These are phyloP conservation scores for Rhynchosporium graminicola DNA, from an alignment of 2,329 filamentous ascomycete species.

Conservation along the genomic window DNA sequence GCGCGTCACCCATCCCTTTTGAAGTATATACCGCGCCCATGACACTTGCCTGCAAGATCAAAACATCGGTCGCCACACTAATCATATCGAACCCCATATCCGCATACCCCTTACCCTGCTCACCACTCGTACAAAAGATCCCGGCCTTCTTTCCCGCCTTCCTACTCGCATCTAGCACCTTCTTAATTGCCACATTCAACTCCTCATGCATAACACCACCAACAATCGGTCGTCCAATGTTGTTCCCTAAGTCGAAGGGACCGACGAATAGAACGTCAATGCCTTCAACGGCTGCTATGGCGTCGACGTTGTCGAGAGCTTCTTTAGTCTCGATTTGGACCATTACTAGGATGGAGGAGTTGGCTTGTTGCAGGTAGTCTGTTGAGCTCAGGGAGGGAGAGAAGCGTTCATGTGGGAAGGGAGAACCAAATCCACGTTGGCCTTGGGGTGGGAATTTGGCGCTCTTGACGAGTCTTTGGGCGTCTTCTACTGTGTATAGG, in stretches of 20 bases:
- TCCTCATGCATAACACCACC: conserved; percentile 59
- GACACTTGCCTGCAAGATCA: conserved; percentile 50
- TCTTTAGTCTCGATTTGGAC: conserved; percentile 69
- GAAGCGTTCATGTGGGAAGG: conserved; percentile 55
- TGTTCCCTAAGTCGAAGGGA: conserved; percentile 65
- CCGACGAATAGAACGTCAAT: conserved; percentile 67
- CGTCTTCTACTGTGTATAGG: conserved; percentile 55
- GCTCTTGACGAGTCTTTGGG: conserved; percentile 50
- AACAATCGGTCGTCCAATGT: conserved; percentile 62
- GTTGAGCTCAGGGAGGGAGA: conserved; percentile 50
- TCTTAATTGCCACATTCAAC: conserved; percentile 59
- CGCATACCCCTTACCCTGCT: conserved; percentile 56
- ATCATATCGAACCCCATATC: conserved; percentile 64
- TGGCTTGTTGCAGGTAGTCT: conserved; percentile 58
- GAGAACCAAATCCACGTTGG: conserved; percentile 56
- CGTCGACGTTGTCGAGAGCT: conserved; percentile 60
- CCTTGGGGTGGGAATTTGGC: conserved; percentile 60
- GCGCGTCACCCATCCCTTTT: conserved; percentile 42
- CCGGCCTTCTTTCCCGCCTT: conserved; percentile 67
- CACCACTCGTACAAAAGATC: conserved; percentile 58
- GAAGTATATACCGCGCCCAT: conserved; percentile 51
- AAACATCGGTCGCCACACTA: conserved; percentile 57
- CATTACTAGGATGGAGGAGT: conserved; percentile 60
- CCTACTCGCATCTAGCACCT: conserved; percentile 57
- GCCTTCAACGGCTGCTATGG: conserved; percentile 60